A percentile compares a stretch with the other conserved stretches of the same genome.
These are phyloP conservation scores for Pestalotiopsis sp. DNA, from an alignment of 2,329 filamentous ascomycete genomes.

Conservation along the genomic window DNA sequence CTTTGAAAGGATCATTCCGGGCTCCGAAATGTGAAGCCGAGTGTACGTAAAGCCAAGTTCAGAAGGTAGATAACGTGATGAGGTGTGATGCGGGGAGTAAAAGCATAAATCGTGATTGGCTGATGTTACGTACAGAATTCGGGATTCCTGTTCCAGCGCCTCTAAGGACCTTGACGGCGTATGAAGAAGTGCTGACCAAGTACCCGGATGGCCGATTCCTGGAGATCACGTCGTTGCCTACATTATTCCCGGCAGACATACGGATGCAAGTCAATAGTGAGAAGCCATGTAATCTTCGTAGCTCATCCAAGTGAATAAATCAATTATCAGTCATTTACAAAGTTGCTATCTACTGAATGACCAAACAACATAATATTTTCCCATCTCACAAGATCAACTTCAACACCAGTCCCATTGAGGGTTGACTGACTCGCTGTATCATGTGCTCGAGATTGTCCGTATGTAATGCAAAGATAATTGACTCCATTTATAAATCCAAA, in stretches of 20 bases:
- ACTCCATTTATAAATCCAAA: slow-evolving; percentile 27
- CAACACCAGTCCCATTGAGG: slow-evolving; percentile 1
- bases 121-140: neutral
- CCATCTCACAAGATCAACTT: slow-evolving; percentile 5
- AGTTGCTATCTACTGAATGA: slow-evolving; percentile 12
- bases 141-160: neutral
- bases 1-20: neutral
- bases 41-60: neutral
- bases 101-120: neutral
- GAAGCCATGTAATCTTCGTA: neutral
- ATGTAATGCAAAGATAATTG: slow-evolving; percentile 22
- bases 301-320: slow-evolving; percentile 1
- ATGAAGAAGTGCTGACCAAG: neutral
- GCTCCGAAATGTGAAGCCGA: neutral
- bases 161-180: neutral
- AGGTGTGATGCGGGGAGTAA: neutral
- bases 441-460: slow-evolving; percentile 14
- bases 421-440: neutral
- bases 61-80: neutral
- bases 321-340: slow-evolving; percentile 16
- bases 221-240: neutral
- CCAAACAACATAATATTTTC: slow-evolving; percentile 7
- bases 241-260: neutral
- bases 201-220: neutral
- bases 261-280: neutral